These are phyloP conservation scores for Pyricularia sp. DNA, from an alignment of 2,329 filamentous ascomycete species.

Conservation along the genomic window DNA sequence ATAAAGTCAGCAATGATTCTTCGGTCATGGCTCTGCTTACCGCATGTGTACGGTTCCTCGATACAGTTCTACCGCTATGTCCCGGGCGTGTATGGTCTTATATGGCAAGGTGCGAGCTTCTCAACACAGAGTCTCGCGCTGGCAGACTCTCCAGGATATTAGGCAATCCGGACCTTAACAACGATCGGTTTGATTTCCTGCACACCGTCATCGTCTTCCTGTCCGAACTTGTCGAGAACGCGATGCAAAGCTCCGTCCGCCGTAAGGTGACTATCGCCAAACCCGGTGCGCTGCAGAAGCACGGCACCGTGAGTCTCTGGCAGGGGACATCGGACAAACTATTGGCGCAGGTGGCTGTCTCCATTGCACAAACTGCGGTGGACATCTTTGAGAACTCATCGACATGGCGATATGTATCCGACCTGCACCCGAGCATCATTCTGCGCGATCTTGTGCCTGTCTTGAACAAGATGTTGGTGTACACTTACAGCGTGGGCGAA, in stretches of 20 bases:
- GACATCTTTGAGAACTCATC: conserved; percentile 80
- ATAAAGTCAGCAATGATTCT: conserved; percentile 46
- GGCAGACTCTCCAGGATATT: conserved; percentile 72
- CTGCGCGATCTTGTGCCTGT: conserved; percentile 58
- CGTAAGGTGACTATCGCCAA: conserved; percentile 35
- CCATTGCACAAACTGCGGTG: conserved; percentile 65
- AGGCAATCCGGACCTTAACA: conserved; percentile 71
- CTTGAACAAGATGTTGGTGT: conserved; percentile 62
- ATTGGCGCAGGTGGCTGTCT: conserved; percentile 60
- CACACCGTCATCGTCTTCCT: conserved; percentile 66
- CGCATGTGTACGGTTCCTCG: conserved; percentile 72
- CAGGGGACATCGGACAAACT: conserved; percentile 71
- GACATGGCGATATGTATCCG: conserved; percentile 72
- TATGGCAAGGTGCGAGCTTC: conserved; percentile 68
- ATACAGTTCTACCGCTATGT: conserved; percentile 61
- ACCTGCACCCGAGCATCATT: conserved; percentile 59
- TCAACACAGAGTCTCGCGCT: conserved; percentile 67
- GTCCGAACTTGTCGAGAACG: conserved; percentile 65
- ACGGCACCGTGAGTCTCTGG: conserved; percentile 39
- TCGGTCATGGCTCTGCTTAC: conserved; percentile 56
- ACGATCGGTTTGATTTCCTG: conserved; percentile 69
- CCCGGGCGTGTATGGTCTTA: conserved; percentile 88
- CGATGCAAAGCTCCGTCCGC: conserved; percentile 58
- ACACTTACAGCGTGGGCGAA: conserved; percentile 67
- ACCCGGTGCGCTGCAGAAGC: conserved; percentile 2